These are phyloP conservation scores for Neofusicoccum sp. DNA, from an alignment of 2,329 filamentous ascomycete species.

Conservation along the genomic window DNA sequence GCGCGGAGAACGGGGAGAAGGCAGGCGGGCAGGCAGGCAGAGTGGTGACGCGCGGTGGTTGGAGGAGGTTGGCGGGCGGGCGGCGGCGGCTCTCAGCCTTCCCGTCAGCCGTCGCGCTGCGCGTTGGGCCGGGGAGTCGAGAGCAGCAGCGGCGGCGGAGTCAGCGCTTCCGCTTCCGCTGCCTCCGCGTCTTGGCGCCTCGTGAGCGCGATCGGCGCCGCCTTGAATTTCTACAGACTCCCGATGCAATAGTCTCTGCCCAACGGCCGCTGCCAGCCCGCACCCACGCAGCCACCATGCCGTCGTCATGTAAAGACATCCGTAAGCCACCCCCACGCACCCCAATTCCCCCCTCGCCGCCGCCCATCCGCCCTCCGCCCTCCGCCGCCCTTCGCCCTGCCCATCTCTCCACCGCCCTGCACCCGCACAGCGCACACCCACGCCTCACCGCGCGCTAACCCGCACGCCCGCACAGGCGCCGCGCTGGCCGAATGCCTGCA, in stretches of 20 bases:
- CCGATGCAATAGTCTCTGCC: neutral
- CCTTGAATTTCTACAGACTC: neutral
- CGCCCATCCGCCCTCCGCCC: neutral
- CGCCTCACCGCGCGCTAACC: slow-evolving; percentile 9
- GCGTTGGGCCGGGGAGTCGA: neutral
- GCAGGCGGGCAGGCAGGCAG: neutral
- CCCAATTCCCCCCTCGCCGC: neutral
- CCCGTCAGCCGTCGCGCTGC: neutral
- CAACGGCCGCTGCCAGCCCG: neutral
- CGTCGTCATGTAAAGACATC: slow-evolving; percentile 94
- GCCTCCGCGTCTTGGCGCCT: neutral
- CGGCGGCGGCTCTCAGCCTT: neutral
- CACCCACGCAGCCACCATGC: slow-evolving; percentile 58
- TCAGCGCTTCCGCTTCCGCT: neutral
- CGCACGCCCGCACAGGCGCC: slow-evolving; percentile 59
- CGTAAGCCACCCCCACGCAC: slow-evolving; percentile 56
- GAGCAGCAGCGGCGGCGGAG: neutral
- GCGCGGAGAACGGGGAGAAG: neutral
- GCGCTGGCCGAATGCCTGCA: slow-evolving; percentile 94
- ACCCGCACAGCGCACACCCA: neutral
- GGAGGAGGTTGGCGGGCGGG: slow-evolving; percentile 1
- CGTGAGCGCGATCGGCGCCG: neutral
- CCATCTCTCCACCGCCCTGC: neutral
- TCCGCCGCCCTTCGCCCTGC: neutral
- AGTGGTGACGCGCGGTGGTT: neutral